Base-by-base conservation (phyloP, 768 basidiomycete genomes). In the Nidularia pulvinata region DNA sequence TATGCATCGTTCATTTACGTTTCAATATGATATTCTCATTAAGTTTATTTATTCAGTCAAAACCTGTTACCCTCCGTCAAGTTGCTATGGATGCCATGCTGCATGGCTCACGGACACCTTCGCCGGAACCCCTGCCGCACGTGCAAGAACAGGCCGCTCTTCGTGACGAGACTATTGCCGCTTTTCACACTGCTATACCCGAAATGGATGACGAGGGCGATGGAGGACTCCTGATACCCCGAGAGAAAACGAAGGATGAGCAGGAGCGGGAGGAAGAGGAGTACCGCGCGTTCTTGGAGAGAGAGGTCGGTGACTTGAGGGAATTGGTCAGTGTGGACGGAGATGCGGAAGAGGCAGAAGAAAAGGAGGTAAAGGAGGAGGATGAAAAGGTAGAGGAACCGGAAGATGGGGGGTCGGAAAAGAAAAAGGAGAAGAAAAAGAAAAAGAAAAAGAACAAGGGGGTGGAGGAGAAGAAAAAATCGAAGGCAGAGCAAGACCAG, bases 221-320 rank as follows among this genome's bases (percentile, higher is more conserved):
- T 1, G 89, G 86, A 9, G 91, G 83, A 36, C 67, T 95, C 1
- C 79, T 97, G 11, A 72, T 90, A 5, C 84, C 83, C 2, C 79
- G 92, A 36, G 87, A 88, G 54, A 91, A 87, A 68, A 89, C 86
- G 0, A 81, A 84, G 58, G 91, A 91, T 53, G 92, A 95, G 67
- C 59, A 80, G 2, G 85, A 89, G 60, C 60, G 68, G 42, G 93
- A 97, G 59, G 92, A 92, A 59, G 88, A 91, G 58, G 93, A 94
- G 60, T 99, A 98, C 63, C 80, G 82, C 22, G 75, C 79, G 1
- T 98, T 91, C 67, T 69, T 98, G 57, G 76, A 93, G 66, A 82
- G 88, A 11, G 90, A 89, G 66, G 94, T 89, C 43, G 93, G 94
- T 2, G 88, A 92, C 61, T 71, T 98, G 48, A 72, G 76, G 51